Base-by-base conservation (phyloP, 768 basidiomycete species). In the Hygrocybe punicea region DNA sequence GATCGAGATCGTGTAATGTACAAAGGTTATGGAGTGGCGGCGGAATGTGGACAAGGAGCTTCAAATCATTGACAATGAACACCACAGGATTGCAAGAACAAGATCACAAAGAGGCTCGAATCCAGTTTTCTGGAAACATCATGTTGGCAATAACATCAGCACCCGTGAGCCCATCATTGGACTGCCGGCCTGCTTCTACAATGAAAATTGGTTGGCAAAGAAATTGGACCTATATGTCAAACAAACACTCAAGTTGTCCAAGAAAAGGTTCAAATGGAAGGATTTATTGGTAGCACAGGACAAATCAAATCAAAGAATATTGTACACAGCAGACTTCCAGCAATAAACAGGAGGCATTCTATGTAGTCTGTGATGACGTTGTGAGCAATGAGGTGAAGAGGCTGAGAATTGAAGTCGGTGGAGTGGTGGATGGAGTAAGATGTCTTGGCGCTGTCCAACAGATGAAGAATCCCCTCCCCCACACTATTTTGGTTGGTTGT, bases 31-130 rank as follows among this genome's bases (percentile, higher is more conserved):
- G 17, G 24, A 4, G 23, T 53, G 51, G 51, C 51, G 17, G 21
- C 36, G 51, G 17, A 34, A 53, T 33, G 17, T 53, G 7, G 51
- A 53, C 24, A 53, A 53, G n/a, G 40, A 37, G 34, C 51, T 53
- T 19, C 24, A 34, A 34, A 42, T 37, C 21, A 53, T 53, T 4
- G 51, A 53, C 7, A n/a, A 53, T 37, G 17, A 47, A 23, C 23
- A 47, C 45, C 45, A 17, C n/a, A n/a, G 45, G 23, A 47, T 47
- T 23, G 45, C 45, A 17, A 47, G 45, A 23, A 47, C 45, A 17
- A n/a, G 23, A 23, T 19, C n/a, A 7, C 17, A 17, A 23, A 17
- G 45, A 6, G 45, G 45, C 45, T 5, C 45, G 6, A n/a, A 47
- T 4, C 45, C 45, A 47, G 16, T 23, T 47, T 17, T n/a, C 11